Base-by-base conservation (phyloP, 306 rosid genomes). In the Dryas alaskensis region DNA sequence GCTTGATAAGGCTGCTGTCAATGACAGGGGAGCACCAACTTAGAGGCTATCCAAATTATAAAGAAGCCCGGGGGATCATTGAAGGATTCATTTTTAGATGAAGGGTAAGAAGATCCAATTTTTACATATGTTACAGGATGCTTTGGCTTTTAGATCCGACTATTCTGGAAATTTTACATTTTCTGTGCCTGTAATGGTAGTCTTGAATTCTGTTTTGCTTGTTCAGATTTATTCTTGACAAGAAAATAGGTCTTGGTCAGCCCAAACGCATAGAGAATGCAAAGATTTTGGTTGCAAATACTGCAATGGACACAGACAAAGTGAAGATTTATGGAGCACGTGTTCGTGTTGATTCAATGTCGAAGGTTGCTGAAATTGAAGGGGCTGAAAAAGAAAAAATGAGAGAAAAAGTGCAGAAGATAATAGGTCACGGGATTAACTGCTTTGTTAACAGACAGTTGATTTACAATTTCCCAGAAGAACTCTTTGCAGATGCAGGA, bases 231-330 rank as follows among this genome's bases (percentile, higher is more conserved):
- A 95, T 92, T 83, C 96, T 94, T 73, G 99, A 89, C 96, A 94
- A 94, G 92, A 94, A 94, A 88, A 94, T 94, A 59, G 99, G 99
- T 67, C 85, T 94, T 84, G 99, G 99, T 19, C 99, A 94, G 77
- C 99, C 99, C 40, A 94, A 92, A 67, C 92, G 92, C 76, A 89
- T 94, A 66, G 99, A 94, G 82, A 86, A 94, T 67, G 99, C 95
- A 46, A 94, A 91, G 22, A 89, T 89, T 73, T 82, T 91, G 85
- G 98, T 94, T 48, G 98, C 98, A 60, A 94, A 94, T 80, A 94
- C 98, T 75, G 98, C 98, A 16, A 91, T 93, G 98, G 98, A 91
- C 79, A 89, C 97, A 14, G 98, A 91, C 82, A 94, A 94, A 76
- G 98, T 94, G 57, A 94, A 94, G 88, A 94, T 91, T 62, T 94